These are phyloP conservation scores for Lactarius quietus DNA, from an alignment of 768 basidiomycete species.

Conservation along the genomic window DNA sequence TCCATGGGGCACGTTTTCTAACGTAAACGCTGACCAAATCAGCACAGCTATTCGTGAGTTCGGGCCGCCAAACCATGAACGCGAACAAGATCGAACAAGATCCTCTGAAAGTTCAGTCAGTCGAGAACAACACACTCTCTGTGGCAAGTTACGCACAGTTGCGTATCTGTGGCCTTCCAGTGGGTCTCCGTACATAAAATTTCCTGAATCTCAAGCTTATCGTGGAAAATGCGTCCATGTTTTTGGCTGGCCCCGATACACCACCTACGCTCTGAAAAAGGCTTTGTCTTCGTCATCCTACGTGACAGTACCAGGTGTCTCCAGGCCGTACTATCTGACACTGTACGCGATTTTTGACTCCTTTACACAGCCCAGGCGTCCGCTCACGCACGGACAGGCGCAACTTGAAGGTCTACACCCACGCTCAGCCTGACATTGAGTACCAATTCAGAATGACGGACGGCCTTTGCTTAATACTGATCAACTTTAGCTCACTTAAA, in stretches of 20 bases:
- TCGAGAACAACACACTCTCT: too few relatives aligned
- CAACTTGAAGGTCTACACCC: conserved; percentile 90
- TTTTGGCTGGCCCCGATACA: conserved; percentile 98
- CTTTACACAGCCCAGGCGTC: not conserved
- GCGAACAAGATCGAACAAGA: too few relatives aligned
- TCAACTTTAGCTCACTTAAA: too few relatives aligned
- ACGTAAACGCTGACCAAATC: not conserved
- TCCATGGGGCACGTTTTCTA: not conserved
- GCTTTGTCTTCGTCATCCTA: conserved; percentile 87
- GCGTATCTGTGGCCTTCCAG: not conserved
- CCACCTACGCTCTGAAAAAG: conserved; percentile 87
- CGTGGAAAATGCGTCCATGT: conserved; percentile 78
- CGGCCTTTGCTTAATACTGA: too few relatives aligned
- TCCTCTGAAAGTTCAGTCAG: too few relatives aligned
- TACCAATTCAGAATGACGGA: too few relatives aligned
- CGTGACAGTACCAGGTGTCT: conserved; percentile 96
- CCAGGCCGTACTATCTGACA: conserved; percentile 82
- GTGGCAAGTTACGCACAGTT: conserved; percentile 48
- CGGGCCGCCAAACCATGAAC: too few relatives aligned
- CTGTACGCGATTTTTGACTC: conserved; percentile 41
- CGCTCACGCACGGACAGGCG: conserved; percentile 44
- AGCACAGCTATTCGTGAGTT: too few relatives aligned
- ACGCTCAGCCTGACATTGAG: conserved; percentile 90
- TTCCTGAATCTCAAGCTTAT: conserved; percentile 53
- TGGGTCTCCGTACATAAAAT: conserved; percentile 55